Percentiles rank a stretch among this genome's conserved stretches.
phyloP scores from a whole-genome alignment of 495 filamentous ascomycete species.

The Neurospora pannonica region DNA sequence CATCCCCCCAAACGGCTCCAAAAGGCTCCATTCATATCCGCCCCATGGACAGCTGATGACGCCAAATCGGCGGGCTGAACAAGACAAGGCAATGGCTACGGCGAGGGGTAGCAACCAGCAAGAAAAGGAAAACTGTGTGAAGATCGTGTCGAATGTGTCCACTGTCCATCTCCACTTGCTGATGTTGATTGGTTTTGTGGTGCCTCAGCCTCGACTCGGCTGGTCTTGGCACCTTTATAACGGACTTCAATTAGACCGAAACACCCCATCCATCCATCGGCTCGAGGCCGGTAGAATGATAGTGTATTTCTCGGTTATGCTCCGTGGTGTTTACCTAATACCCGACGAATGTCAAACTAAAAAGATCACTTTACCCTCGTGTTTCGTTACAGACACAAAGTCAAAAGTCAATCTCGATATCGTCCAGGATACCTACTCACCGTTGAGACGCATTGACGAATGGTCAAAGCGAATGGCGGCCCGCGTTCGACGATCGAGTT shows the following conservation, averaged over 20 bases:
- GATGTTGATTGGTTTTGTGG: not conserved
- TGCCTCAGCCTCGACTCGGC: not conserved
- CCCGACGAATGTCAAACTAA: not conserved
- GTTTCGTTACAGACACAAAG: not conserved
- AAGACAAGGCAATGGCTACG: not conserved
- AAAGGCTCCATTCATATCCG: not conserved
- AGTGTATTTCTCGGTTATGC: not conserved
- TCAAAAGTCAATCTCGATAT: not conserved
- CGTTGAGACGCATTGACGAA: not conserved
- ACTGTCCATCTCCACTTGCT: not conserved
- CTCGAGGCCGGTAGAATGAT: not conserved
- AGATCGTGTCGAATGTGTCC: not conserved
- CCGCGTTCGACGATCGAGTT: not conserved
- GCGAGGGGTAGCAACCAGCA: not conserved
- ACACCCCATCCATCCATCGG: not conserved
- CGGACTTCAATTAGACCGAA: not conserved
- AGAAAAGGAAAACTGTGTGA: not conserved
- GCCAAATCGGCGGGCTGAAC: not conserved
- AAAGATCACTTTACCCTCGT: not conserved
- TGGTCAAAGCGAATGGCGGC: not conserved
- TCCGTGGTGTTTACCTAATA: not conserved
- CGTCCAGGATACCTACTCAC: not conserved
- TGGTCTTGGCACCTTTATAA: not conserved
- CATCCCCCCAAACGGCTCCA: not conserved
- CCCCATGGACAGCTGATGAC: not conserved